A percentile compares a stretch with the other conserved stretches of the same genome.
phyloP scores from a whole-genome alignment of 2,329 filamentous ascomycete species.

The Aphanocladium album region DNA sequence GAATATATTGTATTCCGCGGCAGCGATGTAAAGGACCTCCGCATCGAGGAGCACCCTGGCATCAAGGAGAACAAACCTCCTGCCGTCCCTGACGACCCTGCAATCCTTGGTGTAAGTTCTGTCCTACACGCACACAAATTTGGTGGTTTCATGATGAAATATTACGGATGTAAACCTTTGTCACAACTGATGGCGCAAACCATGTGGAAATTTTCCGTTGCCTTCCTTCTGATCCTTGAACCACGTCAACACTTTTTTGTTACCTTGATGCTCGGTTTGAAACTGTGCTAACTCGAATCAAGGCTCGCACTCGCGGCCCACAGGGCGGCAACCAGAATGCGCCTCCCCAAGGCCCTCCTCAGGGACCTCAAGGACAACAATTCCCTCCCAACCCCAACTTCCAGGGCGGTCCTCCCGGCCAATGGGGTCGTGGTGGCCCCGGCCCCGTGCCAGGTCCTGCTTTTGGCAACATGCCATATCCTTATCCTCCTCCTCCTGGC shows the following conservation, averaged over 20 bases:
- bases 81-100: slow-evolving; percentile 86
- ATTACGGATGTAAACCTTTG: slow-evolving; percentile 93
- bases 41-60: slow-evolving; percentile 78
- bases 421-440: slow-evolving; percentile 51
- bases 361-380: slow-evolving; percentile 33
- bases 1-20: slow-evolving; percentile 98
- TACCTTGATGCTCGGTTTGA: not conserved
- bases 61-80: slow-evolving; percentile 71
- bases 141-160: slow-evolving; percentile 70
- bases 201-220: slow-evolving; percentile 98
- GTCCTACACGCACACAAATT: slow-evolving; percentile 2
- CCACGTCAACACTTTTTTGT: slow-evolving; percentile 15
- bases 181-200: slow-evolving; percentile 87
- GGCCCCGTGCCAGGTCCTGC: slow-evolving; percentile 55
- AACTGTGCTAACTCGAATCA: slow-evolving; percentile 4
- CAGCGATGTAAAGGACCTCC: slow-evolving; percentile 96
- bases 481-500: slow-evolving; percentile 67
- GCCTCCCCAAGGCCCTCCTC: slow-evolving; percentile 20
- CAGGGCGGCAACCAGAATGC: slow-evolving; percentile 27
- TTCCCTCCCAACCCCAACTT: slow-evolving; percentile 44
- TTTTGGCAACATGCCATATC: slow-evolving; percentile 62
- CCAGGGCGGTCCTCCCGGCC: slow-evolving; percentile 45
- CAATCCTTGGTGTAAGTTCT: slow-evolving; percentile 91
- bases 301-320: slow-evolving; percentile 37
- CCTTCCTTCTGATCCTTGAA: slow-evolving; percentile 89